phyloP scores from a whole-genome alignment of 148 eudicot species.

The Rhododendron vialii region DNA sequence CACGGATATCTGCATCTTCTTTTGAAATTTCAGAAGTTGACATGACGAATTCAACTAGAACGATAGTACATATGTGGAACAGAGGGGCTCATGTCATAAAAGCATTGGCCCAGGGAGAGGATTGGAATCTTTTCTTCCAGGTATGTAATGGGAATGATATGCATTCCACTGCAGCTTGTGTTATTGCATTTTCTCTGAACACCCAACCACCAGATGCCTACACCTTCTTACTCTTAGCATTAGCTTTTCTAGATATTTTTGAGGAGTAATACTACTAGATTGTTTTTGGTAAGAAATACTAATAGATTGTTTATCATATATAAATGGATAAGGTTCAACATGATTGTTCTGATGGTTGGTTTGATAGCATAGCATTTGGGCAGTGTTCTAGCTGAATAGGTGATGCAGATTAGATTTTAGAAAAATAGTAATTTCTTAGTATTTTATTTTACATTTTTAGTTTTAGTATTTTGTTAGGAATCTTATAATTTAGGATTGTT shows the following conservation, averaged over 20 bases:
- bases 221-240: neutral
- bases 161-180: neutral
- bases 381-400: neutral
- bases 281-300: neutral
- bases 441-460: no score
- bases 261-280: neutral
- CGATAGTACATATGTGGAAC: slow-evolving; percentile 47
- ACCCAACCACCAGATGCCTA: neutral
- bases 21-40: slow-evolving; percentile 62
- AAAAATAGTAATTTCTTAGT: no score
- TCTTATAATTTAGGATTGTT: no score
- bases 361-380: neutral
- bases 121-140: slow-evolving; percentile 74
- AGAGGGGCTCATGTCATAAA: slow-evolving; percentile 31
- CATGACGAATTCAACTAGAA: slow-evolving; percentile 30
- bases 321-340: neutral
- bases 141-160: slow-evolving; percentile 25
- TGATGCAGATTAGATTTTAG: no score
- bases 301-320: neutral
- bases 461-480: no score
- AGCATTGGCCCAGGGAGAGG: slow-evolving; percentile 66
- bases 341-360: neutral
- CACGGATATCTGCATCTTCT: slow-evolving; percentile 41
- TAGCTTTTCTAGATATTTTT: neutral
- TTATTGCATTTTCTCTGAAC: neutral